Conservation (phyloP, 257 asterid species). For the Lantana camara region DNA sequence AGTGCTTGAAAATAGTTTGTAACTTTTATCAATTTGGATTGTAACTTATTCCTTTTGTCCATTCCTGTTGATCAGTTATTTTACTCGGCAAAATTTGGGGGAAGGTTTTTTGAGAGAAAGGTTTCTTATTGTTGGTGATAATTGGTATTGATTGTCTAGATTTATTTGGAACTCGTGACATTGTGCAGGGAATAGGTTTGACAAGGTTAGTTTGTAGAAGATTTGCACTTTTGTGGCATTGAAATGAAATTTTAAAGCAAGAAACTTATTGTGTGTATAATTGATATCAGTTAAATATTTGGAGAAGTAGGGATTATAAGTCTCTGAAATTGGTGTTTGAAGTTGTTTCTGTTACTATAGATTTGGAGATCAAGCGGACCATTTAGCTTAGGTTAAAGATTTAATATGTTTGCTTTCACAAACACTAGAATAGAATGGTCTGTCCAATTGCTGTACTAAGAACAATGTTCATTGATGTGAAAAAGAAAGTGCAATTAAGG, state of each 20-base stretch:
- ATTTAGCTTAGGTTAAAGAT: neutral
- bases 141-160: neutral
- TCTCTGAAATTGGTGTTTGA: neutral
- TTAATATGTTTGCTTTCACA: neutral
- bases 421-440: neutral
- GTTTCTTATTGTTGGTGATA: neutral
- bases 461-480: neutral
- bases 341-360: neutral
- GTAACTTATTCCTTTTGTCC: neutral
- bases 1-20: neutral
- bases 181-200: neutral
- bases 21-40: neutral
- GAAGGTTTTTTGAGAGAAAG: neutral
- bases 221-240: neutral
- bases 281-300: neutral
- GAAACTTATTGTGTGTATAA: neutral
- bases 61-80: neutral
- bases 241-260: neutral
- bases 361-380: neutral
- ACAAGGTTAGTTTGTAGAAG: no score
- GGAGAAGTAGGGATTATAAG: neutral
- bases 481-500: neutral
- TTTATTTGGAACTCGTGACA: neutral
- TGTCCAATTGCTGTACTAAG: neutral
- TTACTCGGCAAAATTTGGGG: neutral